These are phyloP conservation scores for Leishmania amazonensis DNA, from an alignment of 208 protist genomes.

Conservation along the genomic window DNA sequence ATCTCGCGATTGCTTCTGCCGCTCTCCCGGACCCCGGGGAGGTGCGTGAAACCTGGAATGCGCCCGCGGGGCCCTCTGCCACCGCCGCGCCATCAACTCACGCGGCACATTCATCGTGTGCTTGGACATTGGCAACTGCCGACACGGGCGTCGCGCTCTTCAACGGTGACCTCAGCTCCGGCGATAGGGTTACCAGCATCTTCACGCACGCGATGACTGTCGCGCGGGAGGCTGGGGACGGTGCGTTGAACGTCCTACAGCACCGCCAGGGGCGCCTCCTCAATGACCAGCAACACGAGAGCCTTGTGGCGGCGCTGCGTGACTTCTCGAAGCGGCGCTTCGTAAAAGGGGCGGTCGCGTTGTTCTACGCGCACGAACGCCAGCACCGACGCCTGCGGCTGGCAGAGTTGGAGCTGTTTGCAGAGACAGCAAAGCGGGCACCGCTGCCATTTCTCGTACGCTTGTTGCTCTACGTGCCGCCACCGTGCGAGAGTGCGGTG, in stretches of 20 bases:
- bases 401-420: conserved; percentile 54
- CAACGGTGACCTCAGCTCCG: neutral
- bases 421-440: conserved; percentile 37
- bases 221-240: neutral
- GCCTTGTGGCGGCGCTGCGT: conserved; percentile 34
- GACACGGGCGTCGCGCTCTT: neutral
- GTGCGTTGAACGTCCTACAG: conserved; percentile 13
- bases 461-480: conserved; percentile 34
- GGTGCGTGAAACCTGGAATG: neutral
- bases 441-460: conserved; percentile 41
- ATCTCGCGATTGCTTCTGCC: conserved; percentile 19
- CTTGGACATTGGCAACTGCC: neutral
- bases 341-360: conserved; percentile 33
- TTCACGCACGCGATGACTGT: neutral
- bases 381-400: conserved; percentile 29
- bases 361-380: conserved; percentile 49
- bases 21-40: neutral
- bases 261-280: conserved; percentile 29
- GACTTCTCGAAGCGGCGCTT: conserved; percentile 27
- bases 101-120: neutral
- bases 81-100: neutral
- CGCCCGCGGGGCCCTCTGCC: neutral
- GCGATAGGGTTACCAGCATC: neutral
- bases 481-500: conserved; percentile 30
- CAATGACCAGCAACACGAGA: conserved; percentile 34